Conservation (phyloP, 1,284 basidiomycete species). For the Pyrrhoderma lamaoense region DNA sequence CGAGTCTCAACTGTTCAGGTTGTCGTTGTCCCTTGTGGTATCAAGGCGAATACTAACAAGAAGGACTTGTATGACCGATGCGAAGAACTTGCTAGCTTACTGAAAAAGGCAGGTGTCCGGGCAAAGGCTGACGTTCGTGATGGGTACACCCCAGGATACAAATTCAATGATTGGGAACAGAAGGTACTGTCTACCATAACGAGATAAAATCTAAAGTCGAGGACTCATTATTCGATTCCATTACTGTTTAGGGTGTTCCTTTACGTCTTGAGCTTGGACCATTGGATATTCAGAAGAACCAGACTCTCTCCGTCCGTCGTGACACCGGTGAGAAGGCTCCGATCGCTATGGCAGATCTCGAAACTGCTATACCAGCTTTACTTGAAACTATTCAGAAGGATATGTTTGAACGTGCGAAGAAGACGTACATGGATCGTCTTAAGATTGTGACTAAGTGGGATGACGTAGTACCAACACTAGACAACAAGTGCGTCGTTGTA, state of each 20-base stretch:
- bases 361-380: slow-evolving; percentile 50
- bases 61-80: slow-evolving; percentile 73
- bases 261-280: slow-evolving; percentile 96
- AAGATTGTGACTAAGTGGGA: slow-evolving; percentile 82
- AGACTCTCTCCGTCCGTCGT: slow-evolving; percentile 82
- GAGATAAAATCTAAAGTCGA: neutral
- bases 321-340: slow-evolving; percentile 80
- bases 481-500: slow-evolving; percentile 82
- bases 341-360: slow-evolving; percentile 62
- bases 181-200: slow-evolving; percentile 45
- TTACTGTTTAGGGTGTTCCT: slow-evolving; percentile 74
- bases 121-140: slow-evolving; percentile 91
- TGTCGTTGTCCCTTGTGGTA: slow-evolving; percentile 88
- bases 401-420: slow-evolving; percentile 81
- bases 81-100: slow-evolving; percentile 62
- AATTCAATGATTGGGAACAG: slow-evolving; percentile 99
- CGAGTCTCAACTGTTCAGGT: slow-evolving; percentile 91
- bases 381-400: slow-evolving; percentile 86
- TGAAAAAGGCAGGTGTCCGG: slow-evolving; percentile 70
- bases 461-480: slow-evolving; percentile 85
- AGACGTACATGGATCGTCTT: slow-evolving; percentile 68
- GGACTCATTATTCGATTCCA: slow-evolving; percentile 6
- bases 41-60: slow-evolving; percentile 77
- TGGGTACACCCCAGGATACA: slow-evolving; percentile 96
- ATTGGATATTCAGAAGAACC: slow-evolving; percentile 80